phyloP scores from a whole-genome alignment of 768 basidiomycete genomes.

The Inosperma sp. region DNA sequence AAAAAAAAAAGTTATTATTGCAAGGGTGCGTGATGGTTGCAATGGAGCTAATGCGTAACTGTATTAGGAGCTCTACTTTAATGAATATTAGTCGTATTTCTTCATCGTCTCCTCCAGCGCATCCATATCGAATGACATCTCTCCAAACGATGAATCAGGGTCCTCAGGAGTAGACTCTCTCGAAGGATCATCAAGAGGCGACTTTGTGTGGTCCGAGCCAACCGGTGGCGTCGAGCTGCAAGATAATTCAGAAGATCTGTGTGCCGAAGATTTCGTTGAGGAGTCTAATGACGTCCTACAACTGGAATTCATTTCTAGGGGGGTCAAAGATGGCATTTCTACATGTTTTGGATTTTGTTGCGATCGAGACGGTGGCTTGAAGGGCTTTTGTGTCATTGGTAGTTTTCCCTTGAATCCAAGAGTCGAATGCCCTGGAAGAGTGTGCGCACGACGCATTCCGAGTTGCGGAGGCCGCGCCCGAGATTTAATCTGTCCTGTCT shows the following conservation, averaged over 20 bases:
- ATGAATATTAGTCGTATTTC: conserved; percentile 29
- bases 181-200: conserved; percentile 8
- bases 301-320: background rate
- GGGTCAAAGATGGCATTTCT: background rate
- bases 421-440: conserved; percentile 14
- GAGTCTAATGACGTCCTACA: too few species aligned
- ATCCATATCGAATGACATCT: conserved; percentile 33
- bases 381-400: conserved; percentile 31
- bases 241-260: conserved; percentile 1
- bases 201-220: background rate
- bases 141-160: conserved; percentile 29
- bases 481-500: background rate
- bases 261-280: too few species aligned
- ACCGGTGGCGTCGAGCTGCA: conserved; percentile 4
- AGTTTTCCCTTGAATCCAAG: conserved; percentile 10
- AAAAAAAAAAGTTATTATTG: too few species aligned
- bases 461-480: conserved; percentile 29
- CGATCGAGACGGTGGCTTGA: conserved; percentile 34
- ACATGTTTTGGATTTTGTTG: background rate
- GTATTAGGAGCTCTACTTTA: too few species aligned
- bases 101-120: conserved; percentile 32
- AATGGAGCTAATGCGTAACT: too few species aligned
- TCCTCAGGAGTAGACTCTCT: conserved; percentile 23
- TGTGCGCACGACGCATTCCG: conserved; percentile 38
- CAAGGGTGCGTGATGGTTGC: too few species aligned